Evolutionary conservation across 2,329 filamentous ascomycete species (phyloP).

Genomic region (Neofusicoccum kwambonambiense): DNA sequence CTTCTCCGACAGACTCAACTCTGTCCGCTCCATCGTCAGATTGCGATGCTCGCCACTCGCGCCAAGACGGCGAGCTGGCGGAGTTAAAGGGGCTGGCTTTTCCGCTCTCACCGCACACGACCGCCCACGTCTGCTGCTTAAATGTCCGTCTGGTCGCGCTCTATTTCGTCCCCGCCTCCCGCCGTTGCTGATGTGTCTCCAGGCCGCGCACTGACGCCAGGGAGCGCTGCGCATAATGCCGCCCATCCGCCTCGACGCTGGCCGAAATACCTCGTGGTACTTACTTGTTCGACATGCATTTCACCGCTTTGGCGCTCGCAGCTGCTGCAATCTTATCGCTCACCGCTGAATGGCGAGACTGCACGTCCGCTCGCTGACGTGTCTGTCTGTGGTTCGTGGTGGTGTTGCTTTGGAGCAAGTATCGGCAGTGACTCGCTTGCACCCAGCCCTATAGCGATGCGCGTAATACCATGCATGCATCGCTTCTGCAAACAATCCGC

Average conservation of each 20-base stretch:
- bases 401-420: no score
- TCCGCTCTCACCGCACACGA: background rate
- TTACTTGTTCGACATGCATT: no score
- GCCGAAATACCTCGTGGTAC: background rate
- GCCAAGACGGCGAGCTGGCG: background rate
- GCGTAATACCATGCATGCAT: background rate
- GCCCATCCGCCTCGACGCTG: background rate
- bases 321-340: background rate
- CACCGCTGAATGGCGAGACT: background rate
- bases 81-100: background rate
- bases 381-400: background rate
- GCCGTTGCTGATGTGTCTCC: background rate
- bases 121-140: background rate
- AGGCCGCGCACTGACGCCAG: background rate
- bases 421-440: background rate
- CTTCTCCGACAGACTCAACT: background rate
- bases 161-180: background rate
- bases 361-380: background rate
- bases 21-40: conserved; percentile 2
- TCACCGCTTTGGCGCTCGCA: background rate
- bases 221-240: background rate
- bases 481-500: background rate
- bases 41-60: conserved; percentile 6
- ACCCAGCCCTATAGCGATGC: background rate
- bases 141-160: background rate